Base-by-base conservation (phyloP, 179 eudicot species). In the Drosera spatulata region DNA sequence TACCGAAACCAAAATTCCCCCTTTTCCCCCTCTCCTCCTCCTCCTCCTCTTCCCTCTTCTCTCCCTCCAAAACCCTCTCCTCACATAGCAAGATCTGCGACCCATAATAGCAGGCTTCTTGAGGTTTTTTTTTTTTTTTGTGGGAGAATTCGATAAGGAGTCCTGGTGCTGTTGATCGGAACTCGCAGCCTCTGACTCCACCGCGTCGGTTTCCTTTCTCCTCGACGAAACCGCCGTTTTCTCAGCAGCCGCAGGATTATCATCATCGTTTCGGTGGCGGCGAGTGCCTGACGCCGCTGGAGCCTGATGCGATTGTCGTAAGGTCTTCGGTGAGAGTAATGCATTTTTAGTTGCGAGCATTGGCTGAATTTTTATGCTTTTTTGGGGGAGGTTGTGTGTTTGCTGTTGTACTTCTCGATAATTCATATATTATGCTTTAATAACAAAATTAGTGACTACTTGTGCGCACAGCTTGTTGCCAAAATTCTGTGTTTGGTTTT, bases 191-290 rank as follows among this genome's bases (percentile, higher is more conserved):
- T 22, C 33, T 38, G 45, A 70, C 52, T 47, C 41, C 62, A 5
- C 75, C 67, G 58, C 70, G 79, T 2, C 87, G 84, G 69, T 70
- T 73, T 50, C 74, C 87, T 0, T 82, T 84, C 52, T 60, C 81
- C 10, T 51, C 87, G 5, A 72, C 73, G 78, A 82, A 79, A 70
- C 87, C 89, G 84, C 85, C 85, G 57, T 82, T 81, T 70, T 65
- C 62, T 22, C 33, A 22, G 33, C 33, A 22, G 12, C 73, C 80
- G 40, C 68, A 68, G 13, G 79, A 75, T 0, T 87, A 85, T 56
- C 81, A 85, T 71, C 89, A 79, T 72, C 84, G 77, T 63, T 83
- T 85, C 59, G 64, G 82, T 22, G 33, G 33, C 33, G 33, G 33
- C 33, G 12, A 68, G 61, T 66, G 51, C 62, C 6, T 56, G 62